Base-by-base conservation (phyloP, 768 basidiomycete species). In the Tylopilus rubrobrunneus region DNA sequence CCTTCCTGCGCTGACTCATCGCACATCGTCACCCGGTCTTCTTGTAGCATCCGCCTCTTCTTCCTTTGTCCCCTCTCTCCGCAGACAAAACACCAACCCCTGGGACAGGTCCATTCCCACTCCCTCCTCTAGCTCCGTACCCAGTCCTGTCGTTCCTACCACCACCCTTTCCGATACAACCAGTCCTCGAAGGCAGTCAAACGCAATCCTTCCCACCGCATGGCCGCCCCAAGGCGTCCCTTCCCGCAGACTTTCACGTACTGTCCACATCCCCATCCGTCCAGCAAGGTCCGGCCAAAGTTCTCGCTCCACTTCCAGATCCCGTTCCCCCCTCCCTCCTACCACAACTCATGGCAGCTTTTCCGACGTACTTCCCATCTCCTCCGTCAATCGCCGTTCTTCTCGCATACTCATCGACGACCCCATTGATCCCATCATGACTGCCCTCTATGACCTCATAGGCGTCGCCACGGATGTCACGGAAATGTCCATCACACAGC, bases 251-350 rank as follows among this genome's bases (percentile, higher is more conserved):
- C 77, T 93, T 55, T 93, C 90, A 25, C 86, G 90, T 57, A 83
- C 86, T 3, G 87, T 92, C 53, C 89, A 92, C 64, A 89, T 91
- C 49, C 81, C 85, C 49, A 71, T 78, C 39, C 81, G 82, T 27
- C 78, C 84, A 19, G 74, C 82, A 46, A 84, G 75, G 50, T 92
- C 92, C 51, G 85, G 82, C 29, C 85, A 87, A 59, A 90, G 87
- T 65, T 98, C 96, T 21, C 88, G 96, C 33, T 97, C 94, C 9
- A 93, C 89, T 19, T 98, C 96, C 51, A 86, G 95, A 44, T 98
- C 96, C 6, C 83, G 94, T 40, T 98, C 97, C 0, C 95, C 94
- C 1, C 78, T 97, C 49, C 93, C 93, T 10, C 82, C 85, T 37
- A 63, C 80, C 52, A 78, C 84, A 51, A 79, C 78, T 4, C 86